These are phyloP conservation scores for Coemansia sp. DNA, from an alignment of 192 early-diverging fungal species.

Conservation along the genomic window DNA sequence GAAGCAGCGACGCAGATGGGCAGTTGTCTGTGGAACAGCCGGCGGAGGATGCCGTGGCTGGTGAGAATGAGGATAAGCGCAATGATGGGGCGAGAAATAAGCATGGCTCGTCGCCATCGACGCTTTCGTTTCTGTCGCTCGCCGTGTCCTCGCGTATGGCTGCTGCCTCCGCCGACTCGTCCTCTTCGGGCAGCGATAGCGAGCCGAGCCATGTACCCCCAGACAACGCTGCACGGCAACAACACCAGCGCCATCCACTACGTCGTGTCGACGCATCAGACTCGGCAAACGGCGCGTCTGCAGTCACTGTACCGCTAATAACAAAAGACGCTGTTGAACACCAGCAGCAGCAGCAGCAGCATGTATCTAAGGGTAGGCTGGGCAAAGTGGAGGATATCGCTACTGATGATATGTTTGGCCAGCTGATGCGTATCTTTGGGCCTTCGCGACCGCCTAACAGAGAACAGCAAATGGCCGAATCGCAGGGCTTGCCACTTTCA, in stretches of 20 bases:
- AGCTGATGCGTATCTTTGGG: conserved; percentile 41
- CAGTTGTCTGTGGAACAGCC: no score
- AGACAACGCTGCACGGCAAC: no score
- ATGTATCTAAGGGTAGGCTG: no score
- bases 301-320: no score
- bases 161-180: conserved; percentile 17
- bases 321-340: neutral
- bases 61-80: no score
- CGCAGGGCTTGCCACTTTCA: conserved; percentile 47
- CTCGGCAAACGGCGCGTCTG: no score
- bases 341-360: neutral
- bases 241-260: no score
- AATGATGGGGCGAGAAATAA: no score
- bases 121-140: neutral
- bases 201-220: neutral
- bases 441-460: conserved; percentile 26
- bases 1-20: neutral
- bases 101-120: neutral
- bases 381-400: neutral
- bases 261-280: no score
- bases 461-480: conserved; percentile 45
- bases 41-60: no score
- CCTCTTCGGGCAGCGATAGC: neutral
- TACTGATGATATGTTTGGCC: conserved; percentile 25
- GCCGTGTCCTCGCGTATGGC: conserved; percentile 15